Percentiles rank a stretch among this genome's conserved stretches.
Conservation (phyloP, 2,329 filamentous ascomycete genomes). For the Ophiostoma montium region DNA sequence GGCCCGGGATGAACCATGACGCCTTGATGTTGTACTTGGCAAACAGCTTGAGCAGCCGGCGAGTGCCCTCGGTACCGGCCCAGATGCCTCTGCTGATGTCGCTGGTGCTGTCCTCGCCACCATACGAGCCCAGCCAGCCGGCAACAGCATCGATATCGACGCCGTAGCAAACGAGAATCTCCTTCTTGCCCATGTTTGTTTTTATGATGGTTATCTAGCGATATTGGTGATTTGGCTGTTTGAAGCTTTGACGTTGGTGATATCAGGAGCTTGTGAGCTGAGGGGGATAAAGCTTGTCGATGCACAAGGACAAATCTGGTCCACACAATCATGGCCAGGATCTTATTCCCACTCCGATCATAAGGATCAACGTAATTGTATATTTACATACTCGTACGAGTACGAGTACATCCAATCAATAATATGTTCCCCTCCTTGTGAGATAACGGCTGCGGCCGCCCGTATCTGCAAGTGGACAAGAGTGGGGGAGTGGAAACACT, state of each 20-base stretch:
- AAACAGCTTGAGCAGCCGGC: constrained; percentile 55
- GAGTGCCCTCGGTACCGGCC: constrained; percentile 52
- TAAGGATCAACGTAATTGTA: background rate
- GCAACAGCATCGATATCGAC: constrained; percentile 66
- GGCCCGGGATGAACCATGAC: constrained; percentile 36
- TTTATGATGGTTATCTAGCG: background rate
- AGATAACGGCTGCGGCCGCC: background rate
- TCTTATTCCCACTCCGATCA: background rate
- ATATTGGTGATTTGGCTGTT: background rate
- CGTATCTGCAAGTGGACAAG: background rate
- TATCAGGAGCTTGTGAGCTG: background rate
- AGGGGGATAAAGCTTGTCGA: background rate
- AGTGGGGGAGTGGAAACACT: background rate
- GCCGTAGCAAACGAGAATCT: constrained; percentile 36
- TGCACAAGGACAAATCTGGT: too few relatives aligned
- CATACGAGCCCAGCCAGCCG: constrained; percentile 63
- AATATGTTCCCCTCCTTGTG: background rate
- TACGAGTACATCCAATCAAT: too few relatives aligned
- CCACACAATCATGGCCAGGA: background rate
- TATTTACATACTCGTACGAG: background rate
- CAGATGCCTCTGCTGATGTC: constrained; percentile 58
- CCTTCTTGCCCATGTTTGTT: constrained; percentile 10
- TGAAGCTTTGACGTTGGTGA: background rate
- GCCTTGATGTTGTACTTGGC: constrained; percentile 59
- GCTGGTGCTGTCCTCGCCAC: constrained; percentile 55